Evolutionary conservation across 2,329 filamentous ascomycete genomes (phyloP).

Genomic region (Fusarium humuli): DNA sequence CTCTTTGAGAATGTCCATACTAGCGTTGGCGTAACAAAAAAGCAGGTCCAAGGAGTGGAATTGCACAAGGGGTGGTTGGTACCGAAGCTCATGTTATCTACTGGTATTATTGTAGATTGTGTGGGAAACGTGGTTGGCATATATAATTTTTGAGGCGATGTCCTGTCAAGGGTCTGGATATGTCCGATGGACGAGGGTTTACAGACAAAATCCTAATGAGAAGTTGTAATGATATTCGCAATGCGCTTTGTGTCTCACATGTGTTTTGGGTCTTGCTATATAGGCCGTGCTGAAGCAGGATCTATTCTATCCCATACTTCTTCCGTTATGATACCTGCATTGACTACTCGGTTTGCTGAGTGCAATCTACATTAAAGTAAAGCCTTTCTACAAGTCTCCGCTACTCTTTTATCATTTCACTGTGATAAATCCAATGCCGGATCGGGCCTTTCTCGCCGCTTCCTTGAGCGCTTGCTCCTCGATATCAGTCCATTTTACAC

Average conservation of each 20-base stretch:
- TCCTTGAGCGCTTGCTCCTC: slow-evolving; percentile 72
- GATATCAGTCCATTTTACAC: slow-evolving; percentile 74
- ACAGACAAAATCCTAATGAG: slow-evolving; percentile 33
- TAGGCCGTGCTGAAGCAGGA: neutral
- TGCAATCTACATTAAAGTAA: neutral
- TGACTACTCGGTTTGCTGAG: neutral
- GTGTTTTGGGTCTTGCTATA: neutral
- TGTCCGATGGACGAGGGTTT: slow-evolving; percentile 7
- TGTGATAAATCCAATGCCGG: slow-evolving; percentile 72
- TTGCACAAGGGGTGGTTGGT: slow-evolving; percentile 14
- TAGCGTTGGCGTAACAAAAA: slow-evolving; percentile 50
- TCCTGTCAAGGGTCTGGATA: slow-evolving; percentile 11
- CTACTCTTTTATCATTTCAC: slow-evolving; percentile 63
- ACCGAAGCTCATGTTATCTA: slow-evolving; percentile 21
- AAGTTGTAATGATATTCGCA: slow-evolving; percentile 40
- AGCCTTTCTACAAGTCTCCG: neutral
- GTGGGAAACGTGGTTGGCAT: slow-evolving; percentile 20
- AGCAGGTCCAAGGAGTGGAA: slow-evolving; percentile 32
- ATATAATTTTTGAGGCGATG: slow-evolving; percentile 28
- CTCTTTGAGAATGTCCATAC: slow-evolving; percentile 45
- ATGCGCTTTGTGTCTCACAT: neutral
- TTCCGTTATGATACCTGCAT: neutral
- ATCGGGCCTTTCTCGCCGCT: slow-evolving; percentile 67
- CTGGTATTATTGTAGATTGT: slow-evolving; percentile 8
- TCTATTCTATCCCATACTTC: neutral